Evolutionary conservation across 2,329 filamentous ascomycete genomes (phyloP).

Genomic region (Davidsoniella eucalypti): DNA sequence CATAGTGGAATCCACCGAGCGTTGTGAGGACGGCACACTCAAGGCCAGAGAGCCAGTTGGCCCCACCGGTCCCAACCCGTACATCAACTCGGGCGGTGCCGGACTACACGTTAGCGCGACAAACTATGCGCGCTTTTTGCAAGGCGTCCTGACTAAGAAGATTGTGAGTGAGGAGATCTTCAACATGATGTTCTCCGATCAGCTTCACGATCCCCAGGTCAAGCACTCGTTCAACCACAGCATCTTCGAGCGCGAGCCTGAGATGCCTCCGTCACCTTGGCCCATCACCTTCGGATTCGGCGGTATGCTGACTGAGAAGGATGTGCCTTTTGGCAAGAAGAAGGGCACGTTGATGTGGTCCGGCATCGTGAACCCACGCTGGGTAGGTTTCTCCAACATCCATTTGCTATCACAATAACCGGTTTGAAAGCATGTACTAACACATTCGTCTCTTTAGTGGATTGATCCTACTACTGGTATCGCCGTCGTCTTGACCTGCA

Average conservation of each 20-base stretch:
- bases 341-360: constrained; percentile 28
- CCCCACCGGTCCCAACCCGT: constrained; percentile 18
- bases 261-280: constrained; percentile 20
- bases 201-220: constrained; percentile 20
- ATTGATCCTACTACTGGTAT: constrained; percentile 24
- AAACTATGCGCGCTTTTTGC: constrained; percentile 25
- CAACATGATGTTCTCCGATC: constrained; percentile 24
- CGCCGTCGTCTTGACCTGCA: constrained; percentile 24
- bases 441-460: constrained; percentile 17
- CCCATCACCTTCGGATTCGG: constrained; percentile 24
- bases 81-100: constrained; percentile 26
- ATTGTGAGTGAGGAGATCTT: constrained; percentile 20
- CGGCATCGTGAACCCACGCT: constrained; percentile 26
- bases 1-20: not conserved
- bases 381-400: constrained; percentile 20
- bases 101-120: constrained; percentile 26
- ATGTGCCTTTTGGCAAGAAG: constrained; percentile 24
- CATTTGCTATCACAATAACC: not conserved
- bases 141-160: constrained; percentile 19
- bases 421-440: not conserved
- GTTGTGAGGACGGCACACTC: constrained; percentile 15
- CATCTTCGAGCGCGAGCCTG: constrained; percentile 17
- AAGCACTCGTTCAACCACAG: constrained; percentile 17
- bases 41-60: constrained; percentile 10
- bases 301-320: constrained; percentile 24